Evolutionary conservation across 331 rosid species (phyloP), one percentile per base, ranked within the genome.

Genomic region (Malus hybrid): DNA sequence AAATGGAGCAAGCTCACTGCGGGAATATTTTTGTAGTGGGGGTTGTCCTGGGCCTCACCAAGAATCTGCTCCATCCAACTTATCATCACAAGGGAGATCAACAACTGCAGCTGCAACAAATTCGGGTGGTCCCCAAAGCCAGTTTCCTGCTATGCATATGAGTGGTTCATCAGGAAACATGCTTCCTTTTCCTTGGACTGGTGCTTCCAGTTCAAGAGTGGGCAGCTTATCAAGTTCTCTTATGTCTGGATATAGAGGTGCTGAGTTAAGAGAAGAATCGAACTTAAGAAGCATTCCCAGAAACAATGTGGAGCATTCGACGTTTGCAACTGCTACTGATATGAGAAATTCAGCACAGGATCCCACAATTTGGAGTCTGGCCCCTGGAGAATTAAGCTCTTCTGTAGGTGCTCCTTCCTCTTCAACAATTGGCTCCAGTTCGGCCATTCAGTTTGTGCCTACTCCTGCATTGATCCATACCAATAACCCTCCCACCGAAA

Each of bases 61-160:
- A 66, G 93, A 92, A 72, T 74, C 92, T 72, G 65, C 82, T 59
- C 84, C 90, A 33, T 71, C 80, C 65, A 83, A 83, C 83, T 76
- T 85, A 71, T 77, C 88, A 65, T 83, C 95, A 16, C 77, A 82
- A 5, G 88, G 87, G 74, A 83, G 96, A 85, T 75, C 90, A 80
- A 73, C 96, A 62, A 75, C 89, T 78, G 80, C 42, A 72, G 76
- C 80, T 48, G 82, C 86, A 67, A 74, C 89, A 65, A 86, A 75
- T 83, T 84, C 87, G 4, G 79, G 77, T 57, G 77, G 79, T 74
- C 72, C 83, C 32, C 89, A 78, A 64, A 88, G 84, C 74, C 91
- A 78, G 71, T 70, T 88, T 69, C 86, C 81, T 63, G 71, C 82
- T 42, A 3, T 80, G 78, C 86, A 80, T 74, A 24, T 33, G 6